A percentile compares a stretch with the other conserved stretches of the same genome.
Conservation (phyloP, 2,329 filamentous ascomycete species). For the Ophiostoma himal-ulmi region DNA sequence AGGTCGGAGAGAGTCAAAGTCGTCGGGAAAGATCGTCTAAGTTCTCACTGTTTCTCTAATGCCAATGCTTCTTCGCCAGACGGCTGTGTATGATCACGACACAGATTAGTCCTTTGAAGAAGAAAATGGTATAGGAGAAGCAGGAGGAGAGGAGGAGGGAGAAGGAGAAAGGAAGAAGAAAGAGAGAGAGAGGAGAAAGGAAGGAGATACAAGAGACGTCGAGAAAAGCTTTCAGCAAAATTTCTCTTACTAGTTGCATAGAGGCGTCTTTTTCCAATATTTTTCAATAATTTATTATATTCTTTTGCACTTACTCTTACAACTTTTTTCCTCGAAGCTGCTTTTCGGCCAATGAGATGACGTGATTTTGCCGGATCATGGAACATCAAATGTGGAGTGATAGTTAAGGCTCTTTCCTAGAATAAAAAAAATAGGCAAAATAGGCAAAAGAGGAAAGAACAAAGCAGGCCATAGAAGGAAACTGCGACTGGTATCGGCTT, state of each 20-base stretch:
- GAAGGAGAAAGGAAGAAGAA: neutral
- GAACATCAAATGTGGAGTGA: neutral
- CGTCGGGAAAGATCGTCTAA: constrained; percentile 7
- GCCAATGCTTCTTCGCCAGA: constrained; percentile 24
- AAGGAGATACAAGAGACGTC: neutral
- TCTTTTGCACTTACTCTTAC: constrained; percentile 14
- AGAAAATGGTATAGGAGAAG: constrained; percentile 9
- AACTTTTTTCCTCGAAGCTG: constrained; percentile 14
- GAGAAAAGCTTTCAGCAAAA: constrained; percentile 20
- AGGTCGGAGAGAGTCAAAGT: constrained; percentile 10
- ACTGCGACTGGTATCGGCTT: neutral
- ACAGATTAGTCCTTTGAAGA: constrained; percentile 22
- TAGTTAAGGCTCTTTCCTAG: neutral
- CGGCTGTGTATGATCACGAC: constrained; percentile 19
- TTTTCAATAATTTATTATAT: constrained; percentile 7
- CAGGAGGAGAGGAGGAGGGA: constrained; percentile 12
- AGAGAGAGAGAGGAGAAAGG: constrained; percentile 5
- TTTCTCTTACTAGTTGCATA: constrained; percentile 18
- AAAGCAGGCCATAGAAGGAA: neutral
- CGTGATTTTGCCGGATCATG: constrained; percentile 14
- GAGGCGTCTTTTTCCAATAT: constrained; percentile 3
- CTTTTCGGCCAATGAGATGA: constrained; percentile 9
- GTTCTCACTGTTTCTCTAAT: constrained; percentile 19
- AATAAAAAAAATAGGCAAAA: neutral
- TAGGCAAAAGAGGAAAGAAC: constrained; percentile 1